Evolutionary conservation across 2,329 filamentous ascomycete species (phyloP).

Genomic region (Ophiostoma sp.): DNA sequence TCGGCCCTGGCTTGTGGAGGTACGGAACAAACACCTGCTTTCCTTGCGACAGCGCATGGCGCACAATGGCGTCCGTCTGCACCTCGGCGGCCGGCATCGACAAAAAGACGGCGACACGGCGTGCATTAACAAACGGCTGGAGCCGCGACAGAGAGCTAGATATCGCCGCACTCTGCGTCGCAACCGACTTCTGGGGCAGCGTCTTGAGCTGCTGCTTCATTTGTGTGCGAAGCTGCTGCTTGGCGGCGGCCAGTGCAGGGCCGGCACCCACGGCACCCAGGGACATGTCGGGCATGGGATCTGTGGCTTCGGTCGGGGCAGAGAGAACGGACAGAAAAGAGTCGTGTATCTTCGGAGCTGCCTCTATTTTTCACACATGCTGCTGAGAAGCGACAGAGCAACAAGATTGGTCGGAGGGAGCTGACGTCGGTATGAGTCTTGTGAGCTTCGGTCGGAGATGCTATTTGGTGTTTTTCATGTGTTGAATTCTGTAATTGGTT

Average conservation of each 20-base stretch:
- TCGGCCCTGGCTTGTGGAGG: slow-evolving; percentile 58
- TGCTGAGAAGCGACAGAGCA: not conserved
- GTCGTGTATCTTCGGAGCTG: not conserved
- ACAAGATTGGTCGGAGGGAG: not conserved
- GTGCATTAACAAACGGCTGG: slow-evolving; percentile 68
- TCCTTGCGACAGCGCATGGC: slow-evolving; percentile 66
- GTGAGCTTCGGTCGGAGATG: not conserved
- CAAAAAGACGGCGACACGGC: slow-evolving; percentile 76
- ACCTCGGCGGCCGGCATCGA: slow-evolving; percentile 89
- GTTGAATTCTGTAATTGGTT: not conserved
- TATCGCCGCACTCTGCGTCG: slow-evolving; percentile 61
- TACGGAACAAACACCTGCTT: slow-evolving; percentile 93
- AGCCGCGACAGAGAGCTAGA: slow-evolving; percentile 61
- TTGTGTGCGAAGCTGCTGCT: slow-evolving; percentile 66
- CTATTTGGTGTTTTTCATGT: not conserved
- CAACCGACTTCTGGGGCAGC: slow-evolving; percentile 57
- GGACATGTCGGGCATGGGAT: slow-evolving; percentile 3
- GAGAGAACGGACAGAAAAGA: not conserved
- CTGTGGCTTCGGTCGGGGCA: not conserved
- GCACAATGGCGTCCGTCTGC: slow-evolving; percentile 75
- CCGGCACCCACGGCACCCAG: slow-evolving; percentile 3
- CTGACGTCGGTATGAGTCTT: not conserved
- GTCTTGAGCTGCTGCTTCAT: slow-evolving; percentile 62
- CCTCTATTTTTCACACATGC: not conserved
- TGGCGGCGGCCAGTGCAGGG: slow-evolving; percentile 55